Conservation (phyloP, 2,329 filamentous ascomycete genomes). For the Metarhizium anisopliae region DNA sequence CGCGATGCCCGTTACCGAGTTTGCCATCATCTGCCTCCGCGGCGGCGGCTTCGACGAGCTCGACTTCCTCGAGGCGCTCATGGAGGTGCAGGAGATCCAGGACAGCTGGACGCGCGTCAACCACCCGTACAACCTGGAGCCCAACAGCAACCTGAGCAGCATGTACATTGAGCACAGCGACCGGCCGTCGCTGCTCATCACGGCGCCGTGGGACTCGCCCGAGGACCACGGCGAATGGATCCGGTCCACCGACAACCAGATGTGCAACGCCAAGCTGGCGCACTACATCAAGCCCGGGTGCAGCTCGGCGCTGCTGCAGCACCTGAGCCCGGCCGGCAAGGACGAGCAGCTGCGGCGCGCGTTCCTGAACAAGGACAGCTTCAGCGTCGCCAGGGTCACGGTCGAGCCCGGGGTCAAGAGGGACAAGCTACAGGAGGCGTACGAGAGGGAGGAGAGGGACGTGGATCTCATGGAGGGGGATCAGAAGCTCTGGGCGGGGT, state of each 20-base stretch:
- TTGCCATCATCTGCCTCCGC: slow-evolving; percentile 26
- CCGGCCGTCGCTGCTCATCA: slow-evolving; percentile 30
- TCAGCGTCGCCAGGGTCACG: slow-evolving; percentile 28
- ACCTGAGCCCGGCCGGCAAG: slow-evolving; percentile 26
- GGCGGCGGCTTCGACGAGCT: slow-evolving; percentile 18
- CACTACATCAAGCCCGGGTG: slow-evolving; percentile 23
- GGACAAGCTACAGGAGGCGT: slow-evolving; percentile 24
- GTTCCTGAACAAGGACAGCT: slow-evolving; percentile 13
- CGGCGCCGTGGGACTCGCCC: slow-evolving; percentile 34
- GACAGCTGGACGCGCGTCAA: slow-evolving; percentile 15
- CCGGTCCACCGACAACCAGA: slow-evolving; percentile 29
- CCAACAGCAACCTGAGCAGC: slow-evolving; percentile 24
- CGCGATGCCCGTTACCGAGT: slow-evolving; percentile 31
- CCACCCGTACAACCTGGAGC: slow-evolving; percentile 24
- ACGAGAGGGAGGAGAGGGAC: slow-evolving; percentile 21
- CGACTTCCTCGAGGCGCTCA: slow-evolving; percentile 23
- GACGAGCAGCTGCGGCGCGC: slow-evolving; percentile 15
- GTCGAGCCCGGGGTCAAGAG: slow-evolving; percentile 19
- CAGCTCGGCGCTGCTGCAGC: slow-evolving; percentile 28
- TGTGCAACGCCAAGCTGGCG: slow-evolving; percentile 23
- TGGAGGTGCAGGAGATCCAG: slow-evolving; percentile 24
- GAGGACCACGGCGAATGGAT: slow-evolving; percentile 35
- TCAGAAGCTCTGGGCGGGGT: slow-evolving; percentile 27
- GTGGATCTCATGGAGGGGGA: slow-evolving; percentile 21
- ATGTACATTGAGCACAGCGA: slow-evolving; percentile 26